A percentile compares a stretch with the other conserved stretches of the same genome.
Evolutionary conservation across 768 basidiomycete species (phyloP).

Genomic region (Lactarius sanguifluus): DNA sequence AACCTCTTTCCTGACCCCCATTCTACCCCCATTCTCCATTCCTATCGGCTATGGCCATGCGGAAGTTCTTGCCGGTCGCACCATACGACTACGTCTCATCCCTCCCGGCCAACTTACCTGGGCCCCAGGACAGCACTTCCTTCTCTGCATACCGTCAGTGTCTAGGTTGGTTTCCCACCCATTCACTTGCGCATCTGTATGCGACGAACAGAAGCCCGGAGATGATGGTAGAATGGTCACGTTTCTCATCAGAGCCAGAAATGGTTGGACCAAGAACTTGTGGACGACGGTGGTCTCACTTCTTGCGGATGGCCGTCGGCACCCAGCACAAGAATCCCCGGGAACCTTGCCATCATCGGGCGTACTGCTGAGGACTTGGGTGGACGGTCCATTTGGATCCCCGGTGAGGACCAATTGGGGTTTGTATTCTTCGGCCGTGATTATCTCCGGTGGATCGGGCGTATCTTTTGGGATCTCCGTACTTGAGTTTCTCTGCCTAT

Average conservation of each 20-base stretch:
- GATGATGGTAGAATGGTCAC: slow-evolving; percentile 56
- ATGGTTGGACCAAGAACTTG: slow-evolving; percentile 66
- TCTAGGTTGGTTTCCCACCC: slow-evolving; percentile 65
- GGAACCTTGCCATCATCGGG: slow-evolving; percentile 43
- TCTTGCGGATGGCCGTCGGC: slow-evolving; percentile 35
- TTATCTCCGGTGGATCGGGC: slow-evolving; percentile 73
- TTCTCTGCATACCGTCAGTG: slow-evolving; percentile 64
- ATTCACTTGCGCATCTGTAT: slow-evolving; percentile 67
- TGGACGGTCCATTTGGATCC: slow-evolving; percentile 73
- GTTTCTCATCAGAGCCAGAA: slow-evolving; percentile 66
- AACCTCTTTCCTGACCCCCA: slow-evolving; percentile 22
- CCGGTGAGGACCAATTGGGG: slow-evolving; percentile 59
- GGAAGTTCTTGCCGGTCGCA: slow-evolving; percentile 67
- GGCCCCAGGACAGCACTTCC: slow-evolving; percentile 79
- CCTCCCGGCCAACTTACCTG: slow-evolving; percentile 57
- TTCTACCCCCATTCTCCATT: slow-evolving; percentile 42
- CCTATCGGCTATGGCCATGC: slow-evolving; percentile 69
- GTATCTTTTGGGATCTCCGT: slow-evolving; percentile 70
- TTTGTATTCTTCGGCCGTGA: slow-evolving; percentile 54
- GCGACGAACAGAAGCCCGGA: slow-evolving; percentile 46
- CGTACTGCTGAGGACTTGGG: slow-evolving; percentile 52
- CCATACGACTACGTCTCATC: slow-evolving; percentile 64
- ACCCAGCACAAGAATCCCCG: slow-evolving; percentile 37
- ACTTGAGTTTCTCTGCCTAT: slow-evolving; percentile 60
- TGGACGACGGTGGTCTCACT: slow-evolving; percentile 54